Conservation (phyloP, 352 stramenopile species). For the Phytophthora tubulina region DNA sequence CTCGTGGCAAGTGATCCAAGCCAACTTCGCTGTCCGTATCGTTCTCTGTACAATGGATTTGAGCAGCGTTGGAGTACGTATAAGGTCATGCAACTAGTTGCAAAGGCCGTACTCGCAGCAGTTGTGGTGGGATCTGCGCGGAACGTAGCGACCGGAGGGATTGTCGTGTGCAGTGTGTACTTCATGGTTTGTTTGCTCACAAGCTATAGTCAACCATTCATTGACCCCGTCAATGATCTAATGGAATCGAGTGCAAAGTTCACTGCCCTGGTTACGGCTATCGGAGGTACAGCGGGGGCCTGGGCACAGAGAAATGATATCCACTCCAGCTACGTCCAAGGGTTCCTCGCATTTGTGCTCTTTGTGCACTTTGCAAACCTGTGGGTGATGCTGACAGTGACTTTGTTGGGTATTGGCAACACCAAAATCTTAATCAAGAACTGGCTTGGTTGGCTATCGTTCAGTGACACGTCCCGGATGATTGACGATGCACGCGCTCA, state of each 20-base stretch:
- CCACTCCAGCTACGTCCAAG: constrained; percentile 10
- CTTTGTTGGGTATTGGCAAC: constrained; percentile 43
- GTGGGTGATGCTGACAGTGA: constrained; percentile 44
- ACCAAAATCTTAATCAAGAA: constrained; percentile 49
- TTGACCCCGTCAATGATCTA: constrained; percentile 51
- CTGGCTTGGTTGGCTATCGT: constrained; percentile 46
- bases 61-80: constrained; percentile 58
- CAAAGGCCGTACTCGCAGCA: constrained; percentile 49
- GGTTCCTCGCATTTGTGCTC: constrained; percentile 38
- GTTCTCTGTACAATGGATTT: constrained; percentile 59
- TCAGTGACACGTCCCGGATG: constrained; percentile 48
- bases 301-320: constrained; percentile 16
- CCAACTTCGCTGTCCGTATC: constrained; percentile 53
- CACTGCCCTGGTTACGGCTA: constrained; percentile 39
- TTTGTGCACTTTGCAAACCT: constrained; percentile 51
- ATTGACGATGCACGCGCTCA: constrained; percentile 36
- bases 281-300: constrained; percentile 37
- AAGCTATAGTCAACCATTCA: constrained; percentile 49
- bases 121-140: constrained; percentile 33
- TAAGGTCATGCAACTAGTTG: constrained; percentile 53
- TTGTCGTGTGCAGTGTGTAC: constrained; percentile 42
- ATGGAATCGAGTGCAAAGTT: constrained; percentile 55
- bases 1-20: constrained; percentile 45
- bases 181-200: constrained; percentile 39
- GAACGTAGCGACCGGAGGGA: constrained; percentile 23